Conservation (phyloP, 495 filamentous ascomycete genomes). For the Neurospora sp. region DNA sequence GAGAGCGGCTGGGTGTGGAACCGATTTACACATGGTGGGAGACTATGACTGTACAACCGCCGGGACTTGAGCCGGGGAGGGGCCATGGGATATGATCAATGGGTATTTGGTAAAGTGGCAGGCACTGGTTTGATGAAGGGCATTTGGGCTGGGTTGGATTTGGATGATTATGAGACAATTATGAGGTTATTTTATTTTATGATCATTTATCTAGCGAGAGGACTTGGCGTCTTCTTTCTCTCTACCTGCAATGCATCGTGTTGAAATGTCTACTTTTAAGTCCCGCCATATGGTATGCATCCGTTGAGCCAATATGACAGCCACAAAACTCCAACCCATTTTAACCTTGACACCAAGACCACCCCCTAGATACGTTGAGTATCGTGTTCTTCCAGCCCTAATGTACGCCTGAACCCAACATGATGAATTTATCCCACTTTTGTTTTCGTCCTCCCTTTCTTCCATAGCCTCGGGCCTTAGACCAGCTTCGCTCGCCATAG, state of each 20-base stretch:
- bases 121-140: background rate
- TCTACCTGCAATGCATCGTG: background rate
- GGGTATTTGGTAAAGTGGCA: background rate
- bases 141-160: background rate
- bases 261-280: background rate
- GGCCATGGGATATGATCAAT: background rate
- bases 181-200: background rate
- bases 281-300: background rate
- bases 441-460: background rate
- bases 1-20: background rate
- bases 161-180: background rate
- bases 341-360: constrained; percentile 1
- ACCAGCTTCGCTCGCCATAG: constrained; percentile 10
- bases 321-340: constrained; percentile 3
- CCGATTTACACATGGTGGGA: background rate
- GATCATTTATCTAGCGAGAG: background rate
- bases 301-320: constrained; percentile 4
- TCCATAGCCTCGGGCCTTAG: too few relatives aligned
- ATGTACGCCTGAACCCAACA: background rate
- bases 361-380: constrained; percentile 14
- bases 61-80: background rate
- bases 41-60: background rate
- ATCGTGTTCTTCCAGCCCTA: constrained; percentile 1
- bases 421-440: background rate
- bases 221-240: background rate